These are phyloP conservation scores for Irpex lacteus DNA, from an alignment of 1,284 basidiomycete species.

Conservation along the genomic window DNA sequence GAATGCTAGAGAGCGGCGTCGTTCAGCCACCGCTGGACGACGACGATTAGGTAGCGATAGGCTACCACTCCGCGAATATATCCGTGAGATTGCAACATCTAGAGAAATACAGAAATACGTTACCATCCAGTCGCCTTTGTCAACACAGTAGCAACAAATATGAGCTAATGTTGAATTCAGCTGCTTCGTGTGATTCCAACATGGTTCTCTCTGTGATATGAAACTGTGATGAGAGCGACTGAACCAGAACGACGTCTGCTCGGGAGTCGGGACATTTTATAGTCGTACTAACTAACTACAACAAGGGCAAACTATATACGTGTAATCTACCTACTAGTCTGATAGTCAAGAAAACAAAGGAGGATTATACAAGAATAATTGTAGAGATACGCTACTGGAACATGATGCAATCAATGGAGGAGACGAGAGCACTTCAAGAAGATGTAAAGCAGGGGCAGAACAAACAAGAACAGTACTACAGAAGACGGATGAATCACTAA, in stretches of 20 bases:
- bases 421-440: not conserved
- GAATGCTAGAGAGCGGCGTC: constrained; percentile 51
- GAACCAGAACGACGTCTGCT: not conserved
- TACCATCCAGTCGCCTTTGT: too few relatives aligned
- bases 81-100: not conserved
- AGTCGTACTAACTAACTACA: not conserved
- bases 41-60: constrained; percentile 17
- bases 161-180: too few relatives aligned
- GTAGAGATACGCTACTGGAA: not conserved
- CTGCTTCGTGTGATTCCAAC: too few relatives aligned
- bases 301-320: not conserved
- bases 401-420: not conserved
- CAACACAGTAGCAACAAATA: too few relatives aligned
- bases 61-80: not conserved
- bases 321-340: not conserved
- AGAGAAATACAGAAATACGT: too few relatives aligned
- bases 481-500: not conserved
- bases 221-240: too few relatives aligned
- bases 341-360: not conserved
- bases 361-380: not conserved
- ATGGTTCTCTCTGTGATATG: too few relatives aligned
- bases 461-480: not conserved
- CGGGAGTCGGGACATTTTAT: not conserved
- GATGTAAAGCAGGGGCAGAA: not conserved
- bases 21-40: constrained; percentile 42